Evolutionary conservation across 2,329 filamentous ascomycete genomes (phyloP), one percentile per base, ranked within the genome.

Genomic region (Drechslerella coelobrocha): DNA sequence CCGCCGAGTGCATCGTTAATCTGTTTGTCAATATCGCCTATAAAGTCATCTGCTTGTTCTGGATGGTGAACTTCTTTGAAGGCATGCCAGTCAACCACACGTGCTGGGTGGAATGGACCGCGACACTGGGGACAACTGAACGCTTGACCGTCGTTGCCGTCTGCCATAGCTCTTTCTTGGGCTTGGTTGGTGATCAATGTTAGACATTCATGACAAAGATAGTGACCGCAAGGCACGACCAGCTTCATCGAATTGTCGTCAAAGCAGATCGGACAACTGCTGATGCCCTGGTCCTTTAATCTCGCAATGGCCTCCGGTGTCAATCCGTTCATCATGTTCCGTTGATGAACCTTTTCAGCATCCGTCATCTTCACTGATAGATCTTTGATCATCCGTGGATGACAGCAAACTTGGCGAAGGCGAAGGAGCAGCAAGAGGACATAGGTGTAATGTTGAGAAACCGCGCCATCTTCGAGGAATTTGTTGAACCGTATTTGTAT

Each of bases 191-290:
- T 83, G 50, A 95, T 83, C 60, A 84, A 85, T 4, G 85, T 83
- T 71, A 94, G 87, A 77, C 92, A 96, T 72, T 92, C 88, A 0
- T 84, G 81, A 78, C 92, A 96, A 23, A 87, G 86, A 68, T 88
- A 86, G 76, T 96, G 92, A 1, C 92, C 92, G 76, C 92, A 96
- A 0, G 91, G 91, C 55, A 91, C 82, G 78, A 92, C 88, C 73
- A 96, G 54, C n/a, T 48, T 37, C 19, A 57, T 45, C 24, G 31
- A 41, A 12, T 57, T 21, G 41, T 51, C n/a, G 27, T 62, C 54
- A 19, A 71, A 66, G 59, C 59, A 72, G 63, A 73, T 72, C 39
- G 74, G 74, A 45, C 75, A 76, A 45, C 68, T 69, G 4, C 63
- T 68, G 27, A 66, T 57, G 17, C 66, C 62, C n/a, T 71, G 57